Evolutionary conservation across 805 yeast species (phyloP).

Genomic region (Kockiozyma suomiensis): DNA sequence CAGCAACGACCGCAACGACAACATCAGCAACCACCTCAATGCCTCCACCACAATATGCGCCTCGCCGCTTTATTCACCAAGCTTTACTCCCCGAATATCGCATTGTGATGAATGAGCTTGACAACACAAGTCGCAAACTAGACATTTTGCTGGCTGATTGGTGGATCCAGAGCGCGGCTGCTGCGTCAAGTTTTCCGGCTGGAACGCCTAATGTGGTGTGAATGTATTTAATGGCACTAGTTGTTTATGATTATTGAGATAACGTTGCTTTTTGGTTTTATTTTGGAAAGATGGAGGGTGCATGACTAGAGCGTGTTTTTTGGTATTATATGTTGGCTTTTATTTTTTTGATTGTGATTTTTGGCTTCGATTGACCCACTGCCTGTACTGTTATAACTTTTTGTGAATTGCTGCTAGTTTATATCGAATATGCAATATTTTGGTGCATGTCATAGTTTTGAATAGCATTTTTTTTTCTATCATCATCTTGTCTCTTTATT

Average conservation of each 20-base stretch:
- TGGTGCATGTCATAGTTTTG: too few relatives aligned
- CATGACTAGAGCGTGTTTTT: not conserved
- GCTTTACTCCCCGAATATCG: constrained; percentile 1
- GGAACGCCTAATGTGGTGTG: constrained; percentile 9
- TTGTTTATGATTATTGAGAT: not conserved
- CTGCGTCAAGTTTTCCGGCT: not conserved
- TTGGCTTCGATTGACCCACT: too few relatives aligned
- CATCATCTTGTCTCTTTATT: not conserved
- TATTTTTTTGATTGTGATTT: not conserved
- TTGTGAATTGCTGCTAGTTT: too few relatives aligned
- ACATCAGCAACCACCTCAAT: not conserved
- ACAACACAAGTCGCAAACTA: not conserved
- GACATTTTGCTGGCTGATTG: constrained; percentile 10
- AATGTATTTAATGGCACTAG: not conserved
- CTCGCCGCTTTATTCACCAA: constrained; percentile 5
- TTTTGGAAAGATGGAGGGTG: too few relatives aligned
- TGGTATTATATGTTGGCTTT: not conserved
- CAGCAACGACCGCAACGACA: not conserved
- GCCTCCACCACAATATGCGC: constrained; percentile 10
- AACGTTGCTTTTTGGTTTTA: not conserved
- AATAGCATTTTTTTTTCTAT: too few relatives aligned
- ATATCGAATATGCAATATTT: too few relatives aligned
- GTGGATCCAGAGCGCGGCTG: constrained; percentile 2
- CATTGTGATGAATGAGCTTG: not conserved
- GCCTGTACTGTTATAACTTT: too few relatives aligned